Percentiles rank a stretch among this genome's conserved stretches.
phyloP scores from a whole-genome alignment of 1,284 basidiomycete genomes.

The Exobasidium rhododendri region DNA sequence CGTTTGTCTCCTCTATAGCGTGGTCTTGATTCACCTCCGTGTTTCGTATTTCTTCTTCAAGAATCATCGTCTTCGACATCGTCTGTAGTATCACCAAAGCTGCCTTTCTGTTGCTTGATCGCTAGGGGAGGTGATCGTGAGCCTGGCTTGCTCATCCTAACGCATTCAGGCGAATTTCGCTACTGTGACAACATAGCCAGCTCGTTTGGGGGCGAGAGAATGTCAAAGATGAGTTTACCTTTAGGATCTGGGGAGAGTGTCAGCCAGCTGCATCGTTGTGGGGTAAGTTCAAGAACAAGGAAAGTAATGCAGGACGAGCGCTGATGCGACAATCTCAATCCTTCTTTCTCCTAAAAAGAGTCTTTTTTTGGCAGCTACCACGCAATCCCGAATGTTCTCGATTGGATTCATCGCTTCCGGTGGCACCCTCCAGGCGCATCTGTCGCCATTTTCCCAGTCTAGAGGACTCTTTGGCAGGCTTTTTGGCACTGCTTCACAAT shows the following conservation, averaged over 20 bases:
- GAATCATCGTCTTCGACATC: slow-evolving; percentile 12
- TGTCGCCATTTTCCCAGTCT: slow-evolving; percentile 36
- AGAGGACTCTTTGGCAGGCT: slow-evolving; percentile 43
- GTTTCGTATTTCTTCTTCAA: slow-evolving; percentile 35
- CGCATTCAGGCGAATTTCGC: slow-evolving; percentile 28
- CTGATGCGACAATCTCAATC: slow-evolving; percentile 7
- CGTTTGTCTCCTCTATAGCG: slow-evolving; percentile 16
- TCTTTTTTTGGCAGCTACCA: slow-evolving; percentile 24
- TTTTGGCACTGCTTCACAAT: slow-evolving; percentile 31
- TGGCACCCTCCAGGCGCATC: slow-evolving; percentile 31
- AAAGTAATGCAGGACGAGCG: background rate
- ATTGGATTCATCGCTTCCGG: slow-evolving; percentile 31
- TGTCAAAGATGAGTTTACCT: slow-evolving; percentile 22
- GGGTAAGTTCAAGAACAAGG: slow-evolving; percentile 12
- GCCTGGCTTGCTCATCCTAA: slow-evolving; percentile 37
- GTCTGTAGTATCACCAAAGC: slow-evolving; percentile 25
- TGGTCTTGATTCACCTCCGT: slow-evolving; percentile 29
- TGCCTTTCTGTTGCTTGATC: slow-evolving; percentile 27
- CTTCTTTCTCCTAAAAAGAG: background rate
- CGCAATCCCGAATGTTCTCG: slow-evolving; percentile 30
- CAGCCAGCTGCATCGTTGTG: slow-evolving; percentile 25
- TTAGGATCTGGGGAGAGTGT: slow-evolving; percentile 28
- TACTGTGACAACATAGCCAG: slow-evolving; percentile 42
- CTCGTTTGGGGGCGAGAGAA: slow-evolving; percentile 26
- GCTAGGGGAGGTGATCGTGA: slow-evolving; percentile 26